Base-by-base conservation (phyloP, 192 early-diverging fungal species). In the Backusella morwellensis region DNA sequence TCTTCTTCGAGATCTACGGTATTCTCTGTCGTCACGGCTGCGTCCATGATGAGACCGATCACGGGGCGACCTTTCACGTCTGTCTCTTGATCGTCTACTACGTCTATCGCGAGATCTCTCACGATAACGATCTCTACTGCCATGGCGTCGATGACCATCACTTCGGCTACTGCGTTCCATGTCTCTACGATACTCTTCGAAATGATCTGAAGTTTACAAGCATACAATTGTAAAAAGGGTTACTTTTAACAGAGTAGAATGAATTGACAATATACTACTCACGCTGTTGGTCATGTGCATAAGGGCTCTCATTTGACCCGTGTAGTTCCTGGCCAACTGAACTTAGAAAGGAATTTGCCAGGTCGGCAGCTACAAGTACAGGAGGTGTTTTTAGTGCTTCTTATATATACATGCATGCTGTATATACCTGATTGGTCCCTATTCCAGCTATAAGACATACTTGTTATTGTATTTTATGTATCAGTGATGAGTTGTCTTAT, bases 1-100 rank as follows among this genome's bases (percentile, higher is more conserved):
- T 34, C 75, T 34, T 36, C 84, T 74, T 56, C 85, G 82, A 29
- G 86, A 81, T 66, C 82, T 77, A 35, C 87, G 78, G 23, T 81
- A 50, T 12, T 50, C 42, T 41, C 70, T 36, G 19, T 32, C 84
- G 41, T 85, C 75, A 19, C 38, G 71, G 26, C 17, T 47, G 36
- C 66, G 17, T 52, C 63, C 34, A 44, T 59, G 72, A 68, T 76
- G 63, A 21, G 47, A 50, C 17, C 26, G 21, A 29, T 63, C 56
- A 70, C 75, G 67, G 7, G 35, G 44, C 21, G 44, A 69, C n/a
- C 72, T 32, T 15, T 66, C 59, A 23, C 67, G 41, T 35, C 75
- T 29, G 32, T 69, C 67, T 75, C 67, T 8, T 23, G 67, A 75
- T 68, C 40, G 12, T 67, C 75, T 66, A 68, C 44, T 56, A 23